Base-by-base conservation (phyloP, 768 basidiomycete species). In the Boletus rufocinnamomeus region DNA sequence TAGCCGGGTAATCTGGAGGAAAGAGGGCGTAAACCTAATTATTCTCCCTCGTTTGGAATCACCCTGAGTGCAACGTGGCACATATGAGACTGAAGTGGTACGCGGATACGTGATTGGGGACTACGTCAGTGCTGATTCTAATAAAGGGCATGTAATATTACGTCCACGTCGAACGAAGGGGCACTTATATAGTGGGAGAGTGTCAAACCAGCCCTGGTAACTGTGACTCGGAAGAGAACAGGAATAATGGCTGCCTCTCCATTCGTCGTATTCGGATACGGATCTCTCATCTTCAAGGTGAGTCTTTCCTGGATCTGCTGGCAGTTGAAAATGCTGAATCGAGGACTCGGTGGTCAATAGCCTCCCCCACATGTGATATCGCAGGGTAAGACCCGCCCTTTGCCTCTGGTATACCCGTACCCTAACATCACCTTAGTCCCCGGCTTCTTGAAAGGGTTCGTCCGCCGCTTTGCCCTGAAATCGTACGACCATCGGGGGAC, bases 401-500 rank as follows among this genome's bases (percentile, higher is more conserved):
- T 23, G 23, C 11, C 27, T 25, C 11, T 25, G 23, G 34, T n/a
- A 32, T 10, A 30, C 27, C 17, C 50, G 9, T 17, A 8, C 2
- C 40, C 5, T 23, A 28, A 57, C 38, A 23, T 2, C 2, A 10
- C 13, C 6, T 21, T 38, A 88, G 91, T 79, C 1, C 80, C 90
- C 0, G 94, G 94, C 8, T 97, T 88, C 65, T 76, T 97, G 63
- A 96, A 94, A 74, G 91, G 91, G 34, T 93, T 93, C 58, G 90
- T 95, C 1, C 83, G 94, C 1, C 79, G 94, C 27, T 97, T 97
- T 69, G 91, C 93, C 0, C 91, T 95, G 74, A 84, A 85, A 65
- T 95, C 93, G 52, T 89, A 92, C 69, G 95, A 96, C 69, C 95
- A 97, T 72, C 82, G 95, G 16, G 95, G 95, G 27, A 95, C 93